phyloP scores from a whole-genome alignment of 2,329 filamentous ascomycete species.

The Fusarium tjaetaba region DNA sequence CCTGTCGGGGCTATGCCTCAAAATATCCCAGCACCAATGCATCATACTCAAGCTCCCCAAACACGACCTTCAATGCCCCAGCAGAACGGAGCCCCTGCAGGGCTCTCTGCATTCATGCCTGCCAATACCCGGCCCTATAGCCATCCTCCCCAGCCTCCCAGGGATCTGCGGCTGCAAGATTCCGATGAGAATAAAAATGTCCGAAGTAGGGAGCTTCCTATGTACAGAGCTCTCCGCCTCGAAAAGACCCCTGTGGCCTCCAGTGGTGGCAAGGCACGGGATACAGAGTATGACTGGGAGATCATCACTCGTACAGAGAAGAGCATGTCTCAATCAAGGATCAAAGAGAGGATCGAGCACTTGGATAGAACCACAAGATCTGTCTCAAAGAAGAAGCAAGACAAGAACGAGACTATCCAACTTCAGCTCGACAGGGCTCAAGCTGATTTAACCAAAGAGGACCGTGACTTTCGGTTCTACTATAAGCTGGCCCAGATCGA shows the following conservation, averaged over 20 bases:
- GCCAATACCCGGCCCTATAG: slow-evolving; percentile 1
- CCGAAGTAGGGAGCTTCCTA: slow-evolving; percentile 49
- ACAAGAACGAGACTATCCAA: slow-evolving; percentile 50
- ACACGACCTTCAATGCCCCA: slow-evolving; percentile 4
- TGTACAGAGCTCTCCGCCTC: slow-evolving; percentile 54
- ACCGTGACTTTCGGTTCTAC: slow-evolving; percentile 52
- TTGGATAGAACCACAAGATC: slow-evolving; percentile 49
- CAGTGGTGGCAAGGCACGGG: slow-evolving; percentile 51
- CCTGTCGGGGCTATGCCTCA: slow-evolving; percentile 18
- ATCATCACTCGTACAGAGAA: slow-evolving; percentile 47
- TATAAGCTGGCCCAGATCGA: slow-evolving; percentile 58
- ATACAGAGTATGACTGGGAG: slow-evolving; percentile 53
- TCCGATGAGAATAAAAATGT: slow-evolving; percentile 49
- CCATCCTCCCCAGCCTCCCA: slow-evolving; percentile 26
- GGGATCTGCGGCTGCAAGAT: slow-evolving; percentile 29
- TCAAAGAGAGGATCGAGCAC: slow-evolving; percentile 49
- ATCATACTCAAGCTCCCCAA: slow-evolving; percentile 8
- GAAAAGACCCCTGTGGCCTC: slow-evolving; percentile 50
- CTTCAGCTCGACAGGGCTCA: slow-evolving; percentile 55
- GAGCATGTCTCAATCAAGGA: slow-evolving; percentile 52
- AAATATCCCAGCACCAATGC: slow-evolving; percentile 3
- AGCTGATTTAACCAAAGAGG: slow-evolving; percentile 46
- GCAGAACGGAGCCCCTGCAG: background rate
- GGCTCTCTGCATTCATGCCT: slow-evolving; percentile 10
- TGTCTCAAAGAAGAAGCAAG: slow-evolving; percentile 52